Conservation (phyloP, 2,329 filamentous ascomycete species). For the Claviceps spartinae region DNA sequence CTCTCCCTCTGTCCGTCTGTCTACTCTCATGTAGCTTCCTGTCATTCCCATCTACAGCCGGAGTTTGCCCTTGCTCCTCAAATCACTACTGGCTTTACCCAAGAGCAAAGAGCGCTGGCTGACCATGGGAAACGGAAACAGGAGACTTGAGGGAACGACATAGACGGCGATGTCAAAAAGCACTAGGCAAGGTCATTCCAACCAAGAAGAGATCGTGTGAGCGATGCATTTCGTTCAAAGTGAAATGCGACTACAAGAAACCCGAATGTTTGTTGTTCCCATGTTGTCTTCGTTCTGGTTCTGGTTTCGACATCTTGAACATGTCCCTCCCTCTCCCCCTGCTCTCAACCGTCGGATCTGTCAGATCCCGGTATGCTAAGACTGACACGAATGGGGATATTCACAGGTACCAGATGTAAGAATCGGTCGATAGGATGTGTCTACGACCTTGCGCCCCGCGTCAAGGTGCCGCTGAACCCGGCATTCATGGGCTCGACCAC, state of each 20-base stretch:
- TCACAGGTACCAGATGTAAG: conserved; percentile 5
- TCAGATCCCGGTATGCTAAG: not conserved
- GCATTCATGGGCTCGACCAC: conserved; percentile 5
- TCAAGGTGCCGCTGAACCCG: conserved; percentile 7
- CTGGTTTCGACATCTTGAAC: no score
- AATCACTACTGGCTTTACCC: not conserved
- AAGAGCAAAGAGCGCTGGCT: not conserved
- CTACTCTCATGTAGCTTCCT: no score
- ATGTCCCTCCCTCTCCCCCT: not conserved
- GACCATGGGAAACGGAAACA: not conserved
- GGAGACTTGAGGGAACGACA: conserved; percentile 7
- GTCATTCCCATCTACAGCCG: not conserved
- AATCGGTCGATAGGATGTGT: conserved; percentile 5
- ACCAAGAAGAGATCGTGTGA: conserved; percentile 8
- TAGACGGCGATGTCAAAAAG: conserved; percentile 6
- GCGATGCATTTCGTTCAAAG: conserved; percentile 8
- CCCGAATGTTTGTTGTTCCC: conserved; percentile 3
- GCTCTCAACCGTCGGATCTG: not conserved
- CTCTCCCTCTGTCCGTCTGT: not conserved
- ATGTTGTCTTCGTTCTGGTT: not conserved
- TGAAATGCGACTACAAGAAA: conserved; percentile 7
- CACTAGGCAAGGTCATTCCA: conserved; percentile 6
- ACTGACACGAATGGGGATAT: not conserved
- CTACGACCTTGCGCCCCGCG: conserved; percentile 6
- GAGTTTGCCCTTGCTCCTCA: not conserved